Conservation (phyloP, 345 rosid genomes). For the Euphorbia lathyris region DNA sequence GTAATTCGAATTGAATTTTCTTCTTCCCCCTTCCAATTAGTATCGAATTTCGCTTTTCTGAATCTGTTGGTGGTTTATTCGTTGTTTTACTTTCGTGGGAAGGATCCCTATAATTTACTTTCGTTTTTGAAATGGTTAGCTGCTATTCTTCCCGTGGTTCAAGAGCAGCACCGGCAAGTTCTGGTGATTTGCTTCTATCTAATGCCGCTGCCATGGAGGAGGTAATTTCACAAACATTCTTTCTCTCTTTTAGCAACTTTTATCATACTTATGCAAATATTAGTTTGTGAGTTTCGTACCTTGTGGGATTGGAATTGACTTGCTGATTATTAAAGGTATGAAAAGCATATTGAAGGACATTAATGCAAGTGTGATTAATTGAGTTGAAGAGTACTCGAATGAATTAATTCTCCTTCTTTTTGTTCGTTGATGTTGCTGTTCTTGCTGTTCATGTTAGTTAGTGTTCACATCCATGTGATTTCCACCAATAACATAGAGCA, state of each 20-base stretch:
- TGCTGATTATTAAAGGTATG: neutral
- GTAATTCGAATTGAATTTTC: neutral
- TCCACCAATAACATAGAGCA: too few relatives aligned
- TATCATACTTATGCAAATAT: neutral
- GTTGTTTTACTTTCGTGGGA: too few relatives aligned
- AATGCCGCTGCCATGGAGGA: constrained; percentile 95
- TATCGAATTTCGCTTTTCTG: too few relatives aligned
- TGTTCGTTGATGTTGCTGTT: too few relatives aligned
- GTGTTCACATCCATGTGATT: too few relatives aligned
- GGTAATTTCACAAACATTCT: constrained; percentile 37
- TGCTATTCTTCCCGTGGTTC: constrained; percentile 77
- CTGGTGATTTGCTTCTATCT: constrained; percentile 77
- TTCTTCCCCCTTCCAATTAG: too few relatives aligned
- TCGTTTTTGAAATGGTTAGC: constrained; percentile 36
- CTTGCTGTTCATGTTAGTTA: too few relatives aligned
- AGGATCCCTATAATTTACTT: neutral
- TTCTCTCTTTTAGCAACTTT: neutral
- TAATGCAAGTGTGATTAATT: neutral
- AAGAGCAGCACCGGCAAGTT: constrained; percentile 95
- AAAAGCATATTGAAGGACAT: neutral
- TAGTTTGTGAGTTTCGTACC: too few relatives aligned
- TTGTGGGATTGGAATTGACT: neutral
- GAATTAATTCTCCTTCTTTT: too few relatives aligned
- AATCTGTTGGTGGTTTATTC: too few relatives aligned
- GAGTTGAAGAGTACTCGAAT: neutral